Base-by-base conservation (phyloP, 1,139 yeast genomes). In the Protomyces gravidus region DNA sequence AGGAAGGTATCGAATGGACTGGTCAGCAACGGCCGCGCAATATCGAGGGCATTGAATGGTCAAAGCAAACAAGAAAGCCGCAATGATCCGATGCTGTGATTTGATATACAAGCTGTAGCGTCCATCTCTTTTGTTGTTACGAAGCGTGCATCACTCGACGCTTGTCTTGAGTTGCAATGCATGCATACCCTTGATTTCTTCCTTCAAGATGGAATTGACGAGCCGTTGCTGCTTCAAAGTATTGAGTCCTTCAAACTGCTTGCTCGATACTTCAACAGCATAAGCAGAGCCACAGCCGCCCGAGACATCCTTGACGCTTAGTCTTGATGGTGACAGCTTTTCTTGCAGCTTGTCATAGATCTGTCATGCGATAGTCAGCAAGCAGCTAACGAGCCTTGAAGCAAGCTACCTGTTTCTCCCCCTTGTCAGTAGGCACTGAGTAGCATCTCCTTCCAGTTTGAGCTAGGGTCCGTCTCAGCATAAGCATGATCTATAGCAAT, bases 231-330 rank as follows among this genome's bases (percentile, higher is more conserved):
- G 99, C 70, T 89, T 89, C 65, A 92, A 79, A 83, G 88, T 87
- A 2, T 88, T 76, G 48, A 87, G 70, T 0, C 95, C 96, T 67
- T 85, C 82, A 73, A 92, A 92, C 68, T 81, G 76, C 1, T 76
- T 77, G 61, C 95, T 85, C 45, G 84, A 86, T 23, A 94, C 81
- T 63, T 80, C 76, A 56, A 92, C 92, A 50, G 96, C 89, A 74
- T 89, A 94, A 97, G 92, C 92, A 2, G 97, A 89, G 0, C 99
- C 99, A 74, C 98, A 94, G 0, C 99, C 98, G 5, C 77, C 86
- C 26, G 94, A 84, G 3, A 90, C 84, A 70, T 92, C 98, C 65
- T 78, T 77, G 7, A 90, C 96, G 53, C 78, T 77, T 55, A 89
- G 74, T 48, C 73, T 74, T 33, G 74, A 70, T 1, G 97, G 96